Percentiles rank a stretch among this genome's conserved stretches.
Evolutionary conservation across 192 early-diverging fungal species (phyloP).

Genomic region (Coemansia sp.): DNA sequence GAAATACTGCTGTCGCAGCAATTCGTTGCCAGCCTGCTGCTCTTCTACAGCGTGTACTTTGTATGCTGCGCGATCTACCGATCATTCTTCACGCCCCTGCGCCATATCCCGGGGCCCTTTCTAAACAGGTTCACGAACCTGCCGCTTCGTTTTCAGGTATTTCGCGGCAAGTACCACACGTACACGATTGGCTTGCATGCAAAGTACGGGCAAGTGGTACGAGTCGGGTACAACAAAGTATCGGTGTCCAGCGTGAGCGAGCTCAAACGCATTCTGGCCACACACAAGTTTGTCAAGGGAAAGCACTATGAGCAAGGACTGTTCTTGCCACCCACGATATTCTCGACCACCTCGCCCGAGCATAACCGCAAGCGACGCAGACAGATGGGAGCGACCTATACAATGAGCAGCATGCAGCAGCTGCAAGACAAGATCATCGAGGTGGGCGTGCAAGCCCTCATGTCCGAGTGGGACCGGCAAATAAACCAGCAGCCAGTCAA

Average conservation of each 20-base stretch:
- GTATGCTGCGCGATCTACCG: background rate
- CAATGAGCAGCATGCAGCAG: constrained; percentile 13
- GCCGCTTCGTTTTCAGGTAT: constrained; percentile 13
- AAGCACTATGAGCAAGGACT: constrained; percentile 22
- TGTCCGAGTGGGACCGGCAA: constrained; percentile 25
- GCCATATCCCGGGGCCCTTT: constrained; percentile 25
- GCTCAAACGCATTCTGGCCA: constrained; percentile 24
- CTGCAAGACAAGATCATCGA: constrained; percentile 27
- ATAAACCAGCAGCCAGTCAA: constrained; percentile 17
- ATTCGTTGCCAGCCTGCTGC: background rate
- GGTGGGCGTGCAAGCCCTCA: constrained; percentile 23
- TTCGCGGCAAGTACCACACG: constrained; percentile 23
- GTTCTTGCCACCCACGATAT: constrained; percentile 16
- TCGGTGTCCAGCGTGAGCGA: constrained; percentile 21
- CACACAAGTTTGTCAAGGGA: constrained; percentile 41
- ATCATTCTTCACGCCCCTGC: constrained; percentile 13
- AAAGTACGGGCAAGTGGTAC: constrained; percentile 42
- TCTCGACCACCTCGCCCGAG: constrained; percentile 37
- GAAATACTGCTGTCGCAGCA: too few species aligned
- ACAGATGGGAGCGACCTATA: constrained; percentile 27
- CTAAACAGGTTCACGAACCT: constrained; percentile 32
- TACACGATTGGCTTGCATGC: constrained; percentile 22
- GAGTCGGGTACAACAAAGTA: constrained; percentile 33
- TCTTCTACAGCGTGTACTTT: background rate
- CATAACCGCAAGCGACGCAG: constrained; percentile 29